Evolutionary conservation across 768 basidiomycete genomes (phyloP).

Genomic region (Stropharia rugosoannulata): DNA sequence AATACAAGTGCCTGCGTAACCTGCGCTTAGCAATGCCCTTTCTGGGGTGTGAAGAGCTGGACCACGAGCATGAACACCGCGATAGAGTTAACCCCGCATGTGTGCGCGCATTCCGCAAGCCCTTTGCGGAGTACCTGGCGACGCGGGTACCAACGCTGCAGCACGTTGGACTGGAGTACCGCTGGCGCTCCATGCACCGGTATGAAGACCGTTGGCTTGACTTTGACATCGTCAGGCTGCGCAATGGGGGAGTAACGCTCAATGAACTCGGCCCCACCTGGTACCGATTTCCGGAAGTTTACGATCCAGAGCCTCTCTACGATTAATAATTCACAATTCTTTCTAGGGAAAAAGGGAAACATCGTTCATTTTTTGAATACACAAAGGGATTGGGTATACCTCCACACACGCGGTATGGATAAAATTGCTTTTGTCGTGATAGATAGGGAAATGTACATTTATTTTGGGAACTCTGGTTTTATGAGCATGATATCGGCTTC

Average conservation of each 20-base stretch:
- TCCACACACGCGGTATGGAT: too few relatives aligned
- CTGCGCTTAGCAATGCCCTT: conserved; percentile 39
- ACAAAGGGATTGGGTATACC: too few relatives aligned
- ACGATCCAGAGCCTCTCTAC: conserved; percentile 18
- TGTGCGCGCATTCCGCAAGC: conserved; percentile 27
- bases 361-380: too few relatives aligned
- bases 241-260: conserved; percentile 20
- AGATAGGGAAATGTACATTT: too few relatives aligned
- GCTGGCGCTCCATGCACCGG: conserved; percentile 35
- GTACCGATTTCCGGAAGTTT: conserved; percentile 44
- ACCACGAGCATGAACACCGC: conserved; percentile 22
- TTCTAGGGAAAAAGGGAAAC: too few relatives aligned
- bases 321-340: background rate
- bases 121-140: conserved; percentile 36
- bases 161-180: conserved; percentile 39
- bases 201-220: conserved; percentile 44
- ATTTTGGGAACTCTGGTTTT: too few relatives aligned
- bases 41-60: conserved; percentile 34
- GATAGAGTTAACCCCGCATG: conserved; percentile 7
- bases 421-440: too few relatives aligned
- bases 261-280: conserved; percentile 31
- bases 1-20: conserved; percentile 20
- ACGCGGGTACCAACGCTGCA: conserved; percentile 26
- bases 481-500: too few relatives aligned
- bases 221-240: conserved; percentile 30